Percentiles rank a stretch among this genome's conserved stretches.
phyloP scores from a whole-genome alignment of 768 basidiomycete genomes.

The Roridomyces roridus region DNA sequence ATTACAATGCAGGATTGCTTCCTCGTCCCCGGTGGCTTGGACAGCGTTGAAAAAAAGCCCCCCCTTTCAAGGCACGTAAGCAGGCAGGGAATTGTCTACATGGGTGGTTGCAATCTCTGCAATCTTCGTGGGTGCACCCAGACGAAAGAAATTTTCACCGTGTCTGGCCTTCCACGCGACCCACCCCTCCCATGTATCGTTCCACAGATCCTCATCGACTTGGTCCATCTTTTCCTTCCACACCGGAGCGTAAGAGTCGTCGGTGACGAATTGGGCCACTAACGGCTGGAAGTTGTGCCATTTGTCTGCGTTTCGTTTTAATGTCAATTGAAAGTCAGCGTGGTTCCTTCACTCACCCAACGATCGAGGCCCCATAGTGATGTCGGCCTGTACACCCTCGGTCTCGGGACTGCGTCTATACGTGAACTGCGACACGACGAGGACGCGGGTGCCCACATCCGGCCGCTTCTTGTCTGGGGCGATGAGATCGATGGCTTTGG shows the following conservation, averaged over 20 bases:
- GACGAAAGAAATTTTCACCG: conserved; percentile 22
- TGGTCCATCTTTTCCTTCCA: conserved; percentile 22
- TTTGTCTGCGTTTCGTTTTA: conserved; percentile 4
- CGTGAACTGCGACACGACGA: conserved; percentile 25
- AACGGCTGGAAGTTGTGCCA: conserved; percentile 27
- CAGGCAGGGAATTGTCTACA: conserved; percentile 14
- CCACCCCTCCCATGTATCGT: conserved; percentile 18
- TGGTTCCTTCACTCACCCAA: neutral
- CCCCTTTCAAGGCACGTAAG: conserved; percentile 20
- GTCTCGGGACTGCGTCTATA: conserved; percentile 7
- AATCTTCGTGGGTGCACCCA: conserved; percentile 23
- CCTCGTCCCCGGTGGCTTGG: neutral
- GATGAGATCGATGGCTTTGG: conserved; percentile 19
- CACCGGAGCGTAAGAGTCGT: conserved; percentile 11
- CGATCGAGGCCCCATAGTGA: conserved; percentile 16
- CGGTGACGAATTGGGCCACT: conserved; percentile 23
- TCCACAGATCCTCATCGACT: conserved; percentile 19
- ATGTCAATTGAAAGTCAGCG: neutral
- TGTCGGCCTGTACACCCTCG: conserved; percentile 18
- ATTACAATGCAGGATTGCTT: neutral
- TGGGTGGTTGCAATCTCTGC: conserved; percentile 12
- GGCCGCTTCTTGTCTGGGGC: conserved; percentile 14
- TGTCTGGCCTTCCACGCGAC: conserved; percentile 21
- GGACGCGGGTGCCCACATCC: conserved; percentile 18
- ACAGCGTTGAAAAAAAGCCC: no score